These are phyloP conservation scores for Thielaviopsis musarum DNA, from an alignment of 2,329 filamentous ascomycete genomes.

Conservation along the genomic window DNA sequence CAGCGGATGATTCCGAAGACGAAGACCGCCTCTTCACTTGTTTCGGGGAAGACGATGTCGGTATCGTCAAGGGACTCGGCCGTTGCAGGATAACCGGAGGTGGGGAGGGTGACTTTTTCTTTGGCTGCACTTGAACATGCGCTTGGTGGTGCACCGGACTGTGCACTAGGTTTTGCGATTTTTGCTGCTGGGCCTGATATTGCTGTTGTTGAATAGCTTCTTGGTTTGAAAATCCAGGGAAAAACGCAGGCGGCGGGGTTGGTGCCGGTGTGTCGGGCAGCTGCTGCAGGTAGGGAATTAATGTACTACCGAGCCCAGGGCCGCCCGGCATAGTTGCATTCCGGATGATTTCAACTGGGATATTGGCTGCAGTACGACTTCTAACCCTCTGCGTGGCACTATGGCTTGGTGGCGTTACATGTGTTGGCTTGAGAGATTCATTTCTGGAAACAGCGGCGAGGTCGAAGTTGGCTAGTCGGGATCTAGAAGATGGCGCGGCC, in stretches of 20 bases:
- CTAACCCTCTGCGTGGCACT: slow-evolving; percentile 5
- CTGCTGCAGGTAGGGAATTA: slow-evolving; percentile 2
- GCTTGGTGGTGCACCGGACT: not conserved
- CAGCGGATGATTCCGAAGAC: not conserved
- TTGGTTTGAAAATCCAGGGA: not conserved
- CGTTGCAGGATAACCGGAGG: not conserved
- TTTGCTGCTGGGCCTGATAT: not conserved
- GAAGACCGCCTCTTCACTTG: not conserved
- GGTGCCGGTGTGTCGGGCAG: slow-evolving; percentile 9
- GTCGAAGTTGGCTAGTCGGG: not conserved
- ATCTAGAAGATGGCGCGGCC: not conserved
- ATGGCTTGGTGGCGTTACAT: slow-evolving; percentile 5
- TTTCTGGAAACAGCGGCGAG: not conserved
- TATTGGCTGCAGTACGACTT: slow-evolving; percentile 2
- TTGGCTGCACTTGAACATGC: not conserved
- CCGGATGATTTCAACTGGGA: not conserved
- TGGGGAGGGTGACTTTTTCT: not conserved
- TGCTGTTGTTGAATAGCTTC: not conserved
- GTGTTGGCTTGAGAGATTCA: not conserved
- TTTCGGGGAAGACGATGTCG: not conserved
- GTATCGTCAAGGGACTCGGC: not conserved
- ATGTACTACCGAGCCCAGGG: not conserved
- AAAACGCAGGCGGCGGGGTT: slow-evolving; percentile 4
- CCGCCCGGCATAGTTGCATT: not conserved
- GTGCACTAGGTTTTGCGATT: not conserved